Evolutionary conservation across 148 eudicot genomes (phyloP), one percentile per base, ranked within the genome.

Genomic region (Fagopyrum tataricum): DNA sequence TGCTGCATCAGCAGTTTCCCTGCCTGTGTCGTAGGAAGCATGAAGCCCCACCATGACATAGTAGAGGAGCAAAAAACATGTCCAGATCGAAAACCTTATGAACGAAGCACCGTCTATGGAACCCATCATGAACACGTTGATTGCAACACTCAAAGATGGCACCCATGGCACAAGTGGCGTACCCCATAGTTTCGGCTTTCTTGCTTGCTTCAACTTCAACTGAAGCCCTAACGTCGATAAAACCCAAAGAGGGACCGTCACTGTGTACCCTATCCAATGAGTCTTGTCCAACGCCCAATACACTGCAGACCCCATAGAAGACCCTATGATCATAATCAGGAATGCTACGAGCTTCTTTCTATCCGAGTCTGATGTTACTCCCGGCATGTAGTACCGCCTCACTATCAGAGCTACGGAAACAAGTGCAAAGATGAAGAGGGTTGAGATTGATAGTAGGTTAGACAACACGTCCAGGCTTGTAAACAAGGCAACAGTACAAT

Each of bases 101-200:
- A 77, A 81, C 5, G 82, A 77, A 43, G 76, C 72, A 18, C 75
- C 51, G 18, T 46, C 76, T 52, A 79, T 59, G 67, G 92, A 90
- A 55, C 96, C 96, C 88, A 90, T 84, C 31, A 90, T 88, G 78
- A 88, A 88, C 74, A 90, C 46, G 62, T 90, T 88, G 18, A 74
- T 82, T 15, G 84, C 88, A 23, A 88, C 83, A 5, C 90, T 84
- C 75, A 85, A 41, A 4, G 92, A 90, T 2, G 90, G 90, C n/a
- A 90, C 51, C 96, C 96, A 90, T 6, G 92, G 96, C 12, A 88
- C 84, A 2, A 90, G 74, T 37, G 90, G 92, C 14, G 88, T 90
- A 0, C 96, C 96, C 96, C 96, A 90, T n/a, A 84, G 78, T 39
- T 80, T 84, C 2, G 96, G 87, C 24, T 76, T 74, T 37, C 86